Conservation (phyloP, 177 flowering plant species). For the Vitis hybrid region DNA sequence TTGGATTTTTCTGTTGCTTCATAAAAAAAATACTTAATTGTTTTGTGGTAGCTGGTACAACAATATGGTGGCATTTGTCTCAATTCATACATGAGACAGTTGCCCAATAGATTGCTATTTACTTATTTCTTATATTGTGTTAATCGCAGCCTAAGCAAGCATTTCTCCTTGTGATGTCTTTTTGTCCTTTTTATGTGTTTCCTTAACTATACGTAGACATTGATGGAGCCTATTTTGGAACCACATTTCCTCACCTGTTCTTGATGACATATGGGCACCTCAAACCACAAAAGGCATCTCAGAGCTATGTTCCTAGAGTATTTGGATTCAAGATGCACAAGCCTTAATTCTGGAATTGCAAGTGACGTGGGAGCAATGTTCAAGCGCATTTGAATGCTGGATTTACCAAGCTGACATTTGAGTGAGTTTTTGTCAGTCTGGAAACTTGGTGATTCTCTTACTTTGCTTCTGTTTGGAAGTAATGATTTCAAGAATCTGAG, state of each 20-base stretch:
- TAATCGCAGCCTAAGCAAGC: too few relatives aligned
- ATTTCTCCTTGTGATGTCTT: too few relatives aligned
- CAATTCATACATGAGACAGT: too few relatives aligned
- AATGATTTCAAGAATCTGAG: slow-evolving; percentile 11
- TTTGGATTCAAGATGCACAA: slow-evolving; percentile 84
- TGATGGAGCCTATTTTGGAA: slow-evolving; percentile 87
- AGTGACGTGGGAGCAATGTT: not conserved
- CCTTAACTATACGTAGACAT: slow-evolving; percentile 56
- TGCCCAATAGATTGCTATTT: too few relatives aligned
- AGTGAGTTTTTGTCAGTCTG: slow-evolving; percentile 5
- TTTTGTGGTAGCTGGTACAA: too few relatives aligned
- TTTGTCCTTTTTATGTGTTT: slow-evolving; percentile 6
- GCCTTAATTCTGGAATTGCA: slow-evolving; percentile 34
- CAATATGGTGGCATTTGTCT: too few relatives aligned
- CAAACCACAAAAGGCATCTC: slow-evolving; percentile 70
- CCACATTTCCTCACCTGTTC: slow-evolving; percentile 84
- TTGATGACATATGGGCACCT: slow-evolving; percentile 79
- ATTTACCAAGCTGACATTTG: not conserved
- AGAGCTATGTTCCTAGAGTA: slow-evolving; percentile 69
- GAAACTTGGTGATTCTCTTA: not conserved
- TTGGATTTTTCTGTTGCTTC: too few relatives aligned
- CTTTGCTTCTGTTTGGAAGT: slow-evolving; percentile 10
- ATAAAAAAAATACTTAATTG: too few relatives aligned
- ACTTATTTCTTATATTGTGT: too few relatives aligned
- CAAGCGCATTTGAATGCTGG: too few relatives aligned